Base-by-base conservation (phyloP, 75 land plant species). In the Cryptomeria japonica region DNA sequence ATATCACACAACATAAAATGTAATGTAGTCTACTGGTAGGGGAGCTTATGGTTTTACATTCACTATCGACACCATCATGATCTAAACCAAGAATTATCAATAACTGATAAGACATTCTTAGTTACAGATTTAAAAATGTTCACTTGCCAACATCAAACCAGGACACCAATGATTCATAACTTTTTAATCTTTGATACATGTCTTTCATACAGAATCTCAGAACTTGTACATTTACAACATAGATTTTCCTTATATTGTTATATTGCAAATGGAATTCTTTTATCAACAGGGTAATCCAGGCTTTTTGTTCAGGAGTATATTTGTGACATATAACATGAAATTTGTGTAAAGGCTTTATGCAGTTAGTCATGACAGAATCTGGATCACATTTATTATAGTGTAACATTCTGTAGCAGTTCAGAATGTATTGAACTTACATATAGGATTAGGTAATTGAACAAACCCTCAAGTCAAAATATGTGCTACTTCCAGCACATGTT, bases 251-350 rank as follows among this genome's bases (percentile, higher is more conserved):
- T 25, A 41, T 41, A 4, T 82, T 82, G 84, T 46, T 13, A 82
- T n/a, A 12, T 82, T 44, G 13, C 34, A 28, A 82, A 46, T n/a
- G n/a, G 3, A 41, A n/a, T 3, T 82, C 2, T 82, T n/a, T 46
- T 82, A 82, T 82, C 47, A 82, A n/a, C 53, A 28, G 47, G 25
- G 84, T 25, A 82, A 82, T 82, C 32, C 37, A 34, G 37, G 77
- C 34, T 75, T 75, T n/a, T 75, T 36, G 77, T 34, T 34, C 34
- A 32, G 9, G 37, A 75, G 14, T 75, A 34, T 34, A 75, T 10
- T 5, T 22, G 37, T 9, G 77, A 2, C 15, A 10, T 38, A 34
- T 12, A 32, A 75, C 34, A 34, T 34, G 77, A 75, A 34, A 75
- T 75, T 75, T 34, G 8, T 7, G n/a, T 22, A 64, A 64, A 64